phyloP scores from a whole-genome alignment of 2,329 filamentous ascomycete genomes.

The Cyphellophora europaea region DNA sequence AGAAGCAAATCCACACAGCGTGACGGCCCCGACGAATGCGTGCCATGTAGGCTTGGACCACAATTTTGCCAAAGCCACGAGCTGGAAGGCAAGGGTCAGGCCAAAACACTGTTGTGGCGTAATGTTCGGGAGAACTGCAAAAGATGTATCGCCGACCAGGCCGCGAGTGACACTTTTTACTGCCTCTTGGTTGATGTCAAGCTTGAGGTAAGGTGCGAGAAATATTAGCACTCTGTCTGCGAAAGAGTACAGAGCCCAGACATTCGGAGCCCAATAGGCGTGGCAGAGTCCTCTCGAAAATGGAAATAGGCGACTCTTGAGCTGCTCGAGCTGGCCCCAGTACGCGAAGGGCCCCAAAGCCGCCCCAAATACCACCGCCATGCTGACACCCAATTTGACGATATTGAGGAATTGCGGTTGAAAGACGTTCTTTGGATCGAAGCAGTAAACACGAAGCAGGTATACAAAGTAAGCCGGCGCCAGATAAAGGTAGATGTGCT shows the following conservation, averaged over 20 bases:
- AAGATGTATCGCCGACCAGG: constrained; percentile 84
- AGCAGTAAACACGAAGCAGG: constrained; percentile 78
- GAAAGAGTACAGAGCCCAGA: constrained; percentile 97
- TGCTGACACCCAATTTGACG: constrained; percentile 68
- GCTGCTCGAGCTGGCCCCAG: constrained; percentile 73
- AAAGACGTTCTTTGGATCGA: constrained; percentile 68
- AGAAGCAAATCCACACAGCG: constrained; percentile 88
- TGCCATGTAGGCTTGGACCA: constrained; percentile 77
- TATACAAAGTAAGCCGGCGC: constrained; percentile 94
- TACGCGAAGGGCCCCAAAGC: constrained; percentile 84
- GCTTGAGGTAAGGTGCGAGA: constrained; percentile 74
- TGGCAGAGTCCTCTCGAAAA: constrained; percentile 92
- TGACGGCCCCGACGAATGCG: constrained; percentile 78
- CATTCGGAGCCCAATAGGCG: constrained; percentile 95
- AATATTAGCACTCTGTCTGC: constrained; percentile 68
- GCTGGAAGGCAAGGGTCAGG: constrained; percentile 74
- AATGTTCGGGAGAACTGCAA: constrained; percentile 85
- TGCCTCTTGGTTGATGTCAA: constrained; percentile 63
- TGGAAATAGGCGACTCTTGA: constrained; percentile 78
- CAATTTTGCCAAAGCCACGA: constrained; percentile 69
- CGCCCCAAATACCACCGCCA: constrained; percentile 61
- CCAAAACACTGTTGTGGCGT: constrained; percentile 70
- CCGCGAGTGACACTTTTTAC: constrained; percentile 85
- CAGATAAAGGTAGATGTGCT: constrained; percentile 96
- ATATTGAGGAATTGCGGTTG: constrained; percentile 68